Evolutionary conservation across 352 stramenopile species (phyloP).

Genomic region (Pythium aquatile): DNA sequence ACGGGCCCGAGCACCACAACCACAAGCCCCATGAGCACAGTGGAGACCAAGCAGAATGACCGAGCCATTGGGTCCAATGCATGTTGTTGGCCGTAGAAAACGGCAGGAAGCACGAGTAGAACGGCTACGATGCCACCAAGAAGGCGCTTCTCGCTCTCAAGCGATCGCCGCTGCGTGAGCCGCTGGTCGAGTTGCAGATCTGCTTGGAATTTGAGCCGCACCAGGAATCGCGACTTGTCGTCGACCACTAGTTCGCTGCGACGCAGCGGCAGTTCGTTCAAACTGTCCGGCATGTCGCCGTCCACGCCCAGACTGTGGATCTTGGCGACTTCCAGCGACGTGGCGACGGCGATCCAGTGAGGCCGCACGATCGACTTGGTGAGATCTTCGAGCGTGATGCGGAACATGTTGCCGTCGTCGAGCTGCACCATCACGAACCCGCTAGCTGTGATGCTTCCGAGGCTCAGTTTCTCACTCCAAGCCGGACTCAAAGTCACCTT

Average conservation of each 20-base stretch:
- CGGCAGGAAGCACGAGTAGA: constrained; percentile 17
- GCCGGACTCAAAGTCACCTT: constrained; percentile 8
- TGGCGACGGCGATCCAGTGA: constrained; percentile 21
- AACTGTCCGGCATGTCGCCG: neutral
- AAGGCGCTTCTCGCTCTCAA: constrained; percentile 16
- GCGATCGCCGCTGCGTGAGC: constrained; percentile 11
- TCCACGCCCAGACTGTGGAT: constrained; percentile 22
- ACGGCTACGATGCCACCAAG: constrained; percentile 8
- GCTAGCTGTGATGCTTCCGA: constrained; percentile 25
- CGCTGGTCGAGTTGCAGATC: constrained; percentile 34
- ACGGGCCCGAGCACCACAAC: constrained; percentile 23
- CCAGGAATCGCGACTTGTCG: constrained; percentile 25
- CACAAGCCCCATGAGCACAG: neutral
- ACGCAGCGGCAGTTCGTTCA: constrained; percentile 1
- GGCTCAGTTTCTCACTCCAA: constrained; percentile 37
- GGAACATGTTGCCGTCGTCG: constrained; percentile 32
- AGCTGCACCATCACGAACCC: constrained; percentile 26
- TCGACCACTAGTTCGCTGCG: constrained; percentile 9
- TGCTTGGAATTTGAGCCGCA: constrained; percentile 32
- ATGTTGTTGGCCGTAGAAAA: constrained; percentile 12
- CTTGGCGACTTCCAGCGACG: constrained; percentile 23
- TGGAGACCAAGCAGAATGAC: constrained; percentile 10
- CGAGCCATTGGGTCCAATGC: neutral
- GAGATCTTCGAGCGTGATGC: constrained; percentile 37
- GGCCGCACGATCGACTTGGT: constrained; percentile 28